Conservation (phyloP, 139 green algal genomes). For the Pseudopediastrum boryanum region DNA sequence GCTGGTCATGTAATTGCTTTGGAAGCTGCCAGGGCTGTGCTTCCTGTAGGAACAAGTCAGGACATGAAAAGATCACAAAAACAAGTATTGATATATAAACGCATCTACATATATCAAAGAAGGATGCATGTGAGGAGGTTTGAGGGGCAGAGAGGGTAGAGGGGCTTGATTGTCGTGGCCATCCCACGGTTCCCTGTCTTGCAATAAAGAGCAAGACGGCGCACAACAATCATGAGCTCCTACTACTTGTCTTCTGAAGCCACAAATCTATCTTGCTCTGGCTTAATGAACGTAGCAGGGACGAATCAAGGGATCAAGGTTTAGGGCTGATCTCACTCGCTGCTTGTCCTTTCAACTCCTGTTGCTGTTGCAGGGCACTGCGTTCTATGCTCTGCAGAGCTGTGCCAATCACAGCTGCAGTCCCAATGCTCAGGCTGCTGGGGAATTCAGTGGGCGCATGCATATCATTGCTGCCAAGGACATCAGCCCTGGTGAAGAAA, state of each 20-base stretch:
- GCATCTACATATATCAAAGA: no score
- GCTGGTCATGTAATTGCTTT: no score
- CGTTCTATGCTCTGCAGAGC: slow-evolving; percentile 85
- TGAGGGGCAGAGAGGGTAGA: no score
- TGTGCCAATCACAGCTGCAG: slow-evolving; percentile 93
- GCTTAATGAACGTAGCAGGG: background rate
- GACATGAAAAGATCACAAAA: no score
- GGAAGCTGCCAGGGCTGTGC: no score
- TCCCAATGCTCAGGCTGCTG: slow-evolving; percentile 74
- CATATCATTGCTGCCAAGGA: slow-evolving; percentile 58
- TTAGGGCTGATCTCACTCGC: background rate
- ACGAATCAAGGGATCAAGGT: background rate
- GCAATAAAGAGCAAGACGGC: no score
- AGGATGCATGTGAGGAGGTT: no score
- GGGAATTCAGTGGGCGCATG: slow-evolving; percentile 43
- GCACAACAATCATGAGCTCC: background rate
- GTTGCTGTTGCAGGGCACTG: slow-evolving; percentile 67
- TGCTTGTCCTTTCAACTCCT: background rate
- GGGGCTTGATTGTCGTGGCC: no score
- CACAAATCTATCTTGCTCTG: background rate
- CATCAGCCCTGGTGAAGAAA: slow-evolving; percentile 70
- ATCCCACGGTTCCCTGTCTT: no score
- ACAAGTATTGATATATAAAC: no score
- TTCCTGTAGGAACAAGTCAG: no score
- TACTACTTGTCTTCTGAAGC: background rate